Evolutionary conservation across 768 basidiomycete genomes (phyloP).

Genomic region (Rhizopogon sp.): DNA sequence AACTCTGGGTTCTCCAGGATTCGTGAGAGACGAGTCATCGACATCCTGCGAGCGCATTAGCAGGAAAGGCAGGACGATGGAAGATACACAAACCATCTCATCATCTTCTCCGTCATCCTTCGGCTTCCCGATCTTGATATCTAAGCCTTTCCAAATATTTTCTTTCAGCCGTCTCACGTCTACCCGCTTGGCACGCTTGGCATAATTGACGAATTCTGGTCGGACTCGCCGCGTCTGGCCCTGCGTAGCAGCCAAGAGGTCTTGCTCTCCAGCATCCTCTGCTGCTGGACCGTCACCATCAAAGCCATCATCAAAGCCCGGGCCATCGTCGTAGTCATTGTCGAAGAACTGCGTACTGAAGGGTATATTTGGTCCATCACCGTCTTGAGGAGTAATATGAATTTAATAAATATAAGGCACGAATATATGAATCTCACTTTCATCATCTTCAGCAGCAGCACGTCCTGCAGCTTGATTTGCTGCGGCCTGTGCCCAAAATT

Average conservation of each 20-base stretch:
- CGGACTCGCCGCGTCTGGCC: constrained; percentile 70
- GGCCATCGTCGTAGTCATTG: constrained; percentile 81
- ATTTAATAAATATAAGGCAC: constrained; percentile 9
- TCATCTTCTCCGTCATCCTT: constrained; percentile 35
- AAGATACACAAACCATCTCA: constrained; percentile 45
- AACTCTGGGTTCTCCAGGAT: constrained; percentile 59
- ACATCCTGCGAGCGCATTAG: constrained; percentile 39
- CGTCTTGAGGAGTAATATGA: constrained; percentile 23
- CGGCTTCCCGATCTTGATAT: constrained; percentile 54
- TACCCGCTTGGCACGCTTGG: constrained; percentile 92
- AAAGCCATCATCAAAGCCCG: constrained; percentile 57
- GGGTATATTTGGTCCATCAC: constrained; percentile 55
- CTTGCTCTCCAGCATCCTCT: constrained; percentile 73
- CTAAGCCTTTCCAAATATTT: constrained; percentile 92
- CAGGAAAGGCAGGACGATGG: not conserved
- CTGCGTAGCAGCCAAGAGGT: constrained; percentile 80
- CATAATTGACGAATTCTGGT: constrained; percentile 89
- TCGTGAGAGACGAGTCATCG: constrained; percentile 47
- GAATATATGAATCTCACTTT: constrained; percentile 39
- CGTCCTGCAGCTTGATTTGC: constrained; percentile 72
- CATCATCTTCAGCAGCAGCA: constrained; percentile 50
- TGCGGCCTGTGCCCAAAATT: constrained; percentile 96
- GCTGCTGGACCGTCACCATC: constrained; percentile 44
- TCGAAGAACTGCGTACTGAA: constrained; percentile 98
- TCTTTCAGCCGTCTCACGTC: constrained; percentile 97